phyloP scores from a whole-genome alignment of 2,329 filamentous ascomycete genomes.

The Zasmidium angulare region DNA sequence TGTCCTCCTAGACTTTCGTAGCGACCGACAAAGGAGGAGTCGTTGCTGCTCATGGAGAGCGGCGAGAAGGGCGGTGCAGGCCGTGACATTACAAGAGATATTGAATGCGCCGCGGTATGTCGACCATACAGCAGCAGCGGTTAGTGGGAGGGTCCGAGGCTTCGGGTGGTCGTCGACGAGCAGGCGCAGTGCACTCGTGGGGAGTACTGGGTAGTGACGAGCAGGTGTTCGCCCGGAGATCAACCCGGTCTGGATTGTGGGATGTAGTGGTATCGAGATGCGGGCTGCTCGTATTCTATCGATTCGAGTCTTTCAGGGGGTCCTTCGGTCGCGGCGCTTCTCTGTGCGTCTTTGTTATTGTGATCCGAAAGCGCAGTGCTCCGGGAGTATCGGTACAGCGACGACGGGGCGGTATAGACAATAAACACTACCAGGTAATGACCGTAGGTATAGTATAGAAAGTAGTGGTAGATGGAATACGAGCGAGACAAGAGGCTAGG shows the following conservation, averaged over 20 bases:
- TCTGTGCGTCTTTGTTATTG: background rate
- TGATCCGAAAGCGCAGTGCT: no score
- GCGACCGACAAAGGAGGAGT: slow-evolving; percentile 49
- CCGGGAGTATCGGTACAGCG: no score
- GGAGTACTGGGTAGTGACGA: slow-evolving; percentile 4
- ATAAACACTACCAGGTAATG: background rate
- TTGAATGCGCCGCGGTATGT: background rate
- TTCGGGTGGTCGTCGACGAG: background rate
- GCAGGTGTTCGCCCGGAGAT: slow-evolving; percentile 18
- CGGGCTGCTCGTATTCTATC: background rate
- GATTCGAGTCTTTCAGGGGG: background rate
- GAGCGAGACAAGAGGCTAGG: background rate
- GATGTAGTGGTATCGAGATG: background rate
- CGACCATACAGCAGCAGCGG: slow-evolving; percentile 3
- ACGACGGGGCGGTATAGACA: background rate
- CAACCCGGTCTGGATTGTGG: slow-evolving; percentile 1
- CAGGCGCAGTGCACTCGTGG: slow-evolving; percentile 1
- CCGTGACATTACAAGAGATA: slow-evolving; percentile 1
- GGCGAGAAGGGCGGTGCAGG: slow-evolving; percentile 59
- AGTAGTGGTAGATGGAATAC: background rate
- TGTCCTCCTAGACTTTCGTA: slow-evolving; percentile 21
- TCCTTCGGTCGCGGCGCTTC: background rate
- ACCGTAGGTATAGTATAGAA: background rate
- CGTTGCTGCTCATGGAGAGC: slow-evolving; percentile 76
- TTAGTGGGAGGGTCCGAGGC: background rate